phyloP scores from a whole-genome alignment of 768 basidiomycete genomes.

The Amanita thiersii region DNA sequence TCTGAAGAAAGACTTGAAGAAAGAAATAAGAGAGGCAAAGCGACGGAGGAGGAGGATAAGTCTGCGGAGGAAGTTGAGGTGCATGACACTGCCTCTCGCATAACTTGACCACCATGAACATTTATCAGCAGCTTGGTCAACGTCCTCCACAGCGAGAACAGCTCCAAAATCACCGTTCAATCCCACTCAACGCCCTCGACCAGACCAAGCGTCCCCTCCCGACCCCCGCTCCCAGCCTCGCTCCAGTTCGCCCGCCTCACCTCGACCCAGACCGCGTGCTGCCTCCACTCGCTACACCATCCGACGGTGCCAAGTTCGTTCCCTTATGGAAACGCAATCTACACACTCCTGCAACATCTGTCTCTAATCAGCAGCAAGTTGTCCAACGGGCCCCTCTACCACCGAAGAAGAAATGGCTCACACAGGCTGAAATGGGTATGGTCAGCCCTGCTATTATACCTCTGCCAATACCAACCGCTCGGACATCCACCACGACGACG shows the following conservation, averaged over 20 bases:
- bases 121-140: conserved; percentile 6
- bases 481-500: conserved; percentile 2
- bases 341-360: background rate
- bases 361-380: conserved; percentile 2
- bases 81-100: background rate
- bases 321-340: conserved; percentile 8
- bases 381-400: background rate
- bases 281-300: conserved; percentile 4
- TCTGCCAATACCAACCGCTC: conserved; percentile 6
- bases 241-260: background rate
- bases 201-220: conserved; percentile 1
- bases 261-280: conserved; percentile 8
- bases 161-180: conserved; percentile 1
- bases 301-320: conserved; percentile 8
- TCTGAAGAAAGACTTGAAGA: no score
- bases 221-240: background rate
- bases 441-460: conserved; percentile 8
- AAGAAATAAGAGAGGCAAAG: no score
- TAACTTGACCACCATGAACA: conserved; percentile 2
- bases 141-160: conserved; percentile 8
- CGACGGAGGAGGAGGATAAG: background rate
- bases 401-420: conserved; percentile 9
- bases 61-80: no score
- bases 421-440: conserved; percentile 10
- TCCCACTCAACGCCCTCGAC: background rate